Evolutionary conservation across 2,329 filamentous ascomycete species (phyloP).

Genomic region (Bipolaris zeicola): DNA sequence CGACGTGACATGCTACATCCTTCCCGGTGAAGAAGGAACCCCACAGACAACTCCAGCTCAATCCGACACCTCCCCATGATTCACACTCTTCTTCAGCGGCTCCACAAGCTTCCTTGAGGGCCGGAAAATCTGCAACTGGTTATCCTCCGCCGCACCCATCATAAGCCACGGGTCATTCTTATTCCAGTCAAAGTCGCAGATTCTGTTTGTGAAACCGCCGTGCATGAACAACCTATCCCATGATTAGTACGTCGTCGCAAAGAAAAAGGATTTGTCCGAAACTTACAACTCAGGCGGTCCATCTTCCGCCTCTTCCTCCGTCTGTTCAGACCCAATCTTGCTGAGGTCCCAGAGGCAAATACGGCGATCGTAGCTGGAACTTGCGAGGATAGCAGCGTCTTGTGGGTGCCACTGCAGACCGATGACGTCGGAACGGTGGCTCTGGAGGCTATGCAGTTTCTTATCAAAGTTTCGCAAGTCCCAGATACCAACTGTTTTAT

Average conservation of each 20-base stretch:
- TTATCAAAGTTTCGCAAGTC: constrained; percentile 89
- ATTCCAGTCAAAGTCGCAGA: constrained; percentile 98
- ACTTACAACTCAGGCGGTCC: constrained; percentile 91
- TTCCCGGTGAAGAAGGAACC: neutral
- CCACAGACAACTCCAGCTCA: constrained; percentile 17
- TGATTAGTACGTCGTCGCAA: constrained; percentile 11
- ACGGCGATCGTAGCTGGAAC: constrained; percentile 88
- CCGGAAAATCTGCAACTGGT: constrained; percentile 84
- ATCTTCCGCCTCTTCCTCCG: constrained; percentile 92
- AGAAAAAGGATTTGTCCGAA: neutral
- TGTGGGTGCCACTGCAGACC: constrained; percentile 94
- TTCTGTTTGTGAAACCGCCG: constrained; percentile 94
- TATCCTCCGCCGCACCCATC: constrained; percentile 94
- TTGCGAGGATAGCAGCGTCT: constrained; percentile 86
- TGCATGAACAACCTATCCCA: constrained; percentile 86
- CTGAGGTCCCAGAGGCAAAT: constrained; percentile 97
- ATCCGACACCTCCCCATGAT: constrained; percentile 48
- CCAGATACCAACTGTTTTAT: constrained; percentile 95
- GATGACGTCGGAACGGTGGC: constrained; percentile 87
- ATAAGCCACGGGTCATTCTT: constrained; percentile 96
- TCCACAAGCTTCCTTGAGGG: constrained; percentile 47
- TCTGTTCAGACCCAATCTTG: constrained; percentile 89
- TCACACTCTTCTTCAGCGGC: constrained; percentile 42
- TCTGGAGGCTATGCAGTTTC: constrained; percentile 87
- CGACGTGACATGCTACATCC: neutral